Conservation (phyloP, 306 rosid genomes). For the Trichosanthes cucumerina region DNA sequence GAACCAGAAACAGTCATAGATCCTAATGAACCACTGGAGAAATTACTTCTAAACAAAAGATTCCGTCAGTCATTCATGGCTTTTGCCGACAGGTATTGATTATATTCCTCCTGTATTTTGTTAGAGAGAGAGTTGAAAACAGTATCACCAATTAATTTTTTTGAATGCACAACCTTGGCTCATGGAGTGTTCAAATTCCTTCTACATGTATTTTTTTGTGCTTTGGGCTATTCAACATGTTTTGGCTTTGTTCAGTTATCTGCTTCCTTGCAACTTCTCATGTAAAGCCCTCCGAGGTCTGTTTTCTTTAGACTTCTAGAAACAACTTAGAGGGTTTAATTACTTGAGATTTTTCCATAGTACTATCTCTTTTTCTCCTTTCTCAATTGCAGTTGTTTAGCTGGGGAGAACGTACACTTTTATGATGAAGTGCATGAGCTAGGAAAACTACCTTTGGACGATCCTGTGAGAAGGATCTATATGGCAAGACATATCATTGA, state of each 20-base stretch:
- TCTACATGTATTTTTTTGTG: background rate
- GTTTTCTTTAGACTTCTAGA: background rate
- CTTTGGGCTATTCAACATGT: background rate
- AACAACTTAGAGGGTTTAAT: background rate
- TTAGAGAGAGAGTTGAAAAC: background rate
- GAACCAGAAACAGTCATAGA: slow-evolving; percentile 45
- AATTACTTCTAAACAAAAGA: slow-evolving; percentile 68
- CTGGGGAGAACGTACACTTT: slow-evolving; percentile 95
- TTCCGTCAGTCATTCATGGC: slow-evolving; percentile 86
- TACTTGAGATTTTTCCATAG: slow-evolving; percentile 4
- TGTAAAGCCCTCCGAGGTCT: background rate
- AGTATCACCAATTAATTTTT: slow-evolving; percentile 8
- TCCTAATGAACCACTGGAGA: slow-evolving; percentile 76
- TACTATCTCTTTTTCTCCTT: slow-evolving; percentile 8
- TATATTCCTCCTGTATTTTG: background rate
- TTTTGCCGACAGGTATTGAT: slow-evolving; percentile 77
- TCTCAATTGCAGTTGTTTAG: slow-evolving; percentile 67
- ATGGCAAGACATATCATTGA: slow-evolving; percentile 93
- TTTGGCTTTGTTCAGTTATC: background rate
- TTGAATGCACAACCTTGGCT: background rate
- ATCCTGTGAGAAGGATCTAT: slow-evolving; percentile 80
- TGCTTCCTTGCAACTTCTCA: background rate
- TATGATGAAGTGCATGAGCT: slow-evolving; percentile 83
- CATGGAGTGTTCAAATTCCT: background rate
- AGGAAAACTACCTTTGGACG: slow-evolving; percentile 63